A percentile compares a stretch with the other conserved stretches of the same genome.
phyloP scores from a whole-genome alignment of 768 basidiomycete genomes.

The Termitomyces titanicus region DNA sequence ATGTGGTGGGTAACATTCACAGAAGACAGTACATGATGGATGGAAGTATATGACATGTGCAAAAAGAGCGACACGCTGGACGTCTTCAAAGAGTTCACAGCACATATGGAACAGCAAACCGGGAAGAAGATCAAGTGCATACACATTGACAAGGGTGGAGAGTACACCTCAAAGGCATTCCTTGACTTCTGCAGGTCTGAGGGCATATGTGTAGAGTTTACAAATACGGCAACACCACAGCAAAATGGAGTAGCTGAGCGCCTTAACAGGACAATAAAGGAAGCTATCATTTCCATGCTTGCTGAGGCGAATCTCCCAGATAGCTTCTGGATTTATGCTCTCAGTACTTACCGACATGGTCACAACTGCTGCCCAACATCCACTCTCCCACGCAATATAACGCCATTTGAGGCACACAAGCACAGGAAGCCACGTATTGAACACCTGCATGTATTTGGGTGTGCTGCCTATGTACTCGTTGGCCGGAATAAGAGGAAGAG shows the following conservation, averaged over 20 bases:
- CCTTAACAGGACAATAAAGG: conserved; percentile 30
- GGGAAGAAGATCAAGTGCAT: not conserved
- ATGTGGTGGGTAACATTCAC: not conserved
- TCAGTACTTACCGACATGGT: not conserved
- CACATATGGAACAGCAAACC: not conserved
- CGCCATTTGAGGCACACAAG: not conserved
- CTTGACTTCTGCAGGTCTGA: not conserved
- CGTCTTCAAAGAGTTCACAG: not conserved
- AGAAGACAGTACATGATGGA: not conserved
- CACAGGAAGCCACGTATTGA: not conserved
- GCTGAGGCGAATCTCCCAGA: conserved; percentile 1
- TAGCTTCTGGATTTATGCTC: conserved; percentile 4
- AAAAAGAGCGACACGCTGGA: not conserved
- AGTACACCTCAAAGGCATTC: not conserved
- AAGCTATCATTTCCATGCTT: conserved; percentile 19
- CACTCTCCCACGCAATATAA: not conserved
- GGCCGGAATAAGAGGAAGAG: conserved; percentile 25
- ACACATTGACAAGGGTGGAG: not conserved
- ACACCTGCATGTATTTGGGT: conserved; percentile 30
- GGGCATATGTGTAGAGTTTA: not conserved
- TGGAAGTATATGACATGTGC: not conserved
- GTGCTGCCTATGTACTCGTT: conserved; percentile 29
- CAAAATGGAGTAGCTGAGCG: conserved; percentile 44
- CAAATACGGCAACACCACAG: conserved; percentile 11
- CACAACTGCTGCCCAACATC: not conserved